Conservation (phyloP, 805 yeast species). For the Tetrapisispora fleetii region DNA sequence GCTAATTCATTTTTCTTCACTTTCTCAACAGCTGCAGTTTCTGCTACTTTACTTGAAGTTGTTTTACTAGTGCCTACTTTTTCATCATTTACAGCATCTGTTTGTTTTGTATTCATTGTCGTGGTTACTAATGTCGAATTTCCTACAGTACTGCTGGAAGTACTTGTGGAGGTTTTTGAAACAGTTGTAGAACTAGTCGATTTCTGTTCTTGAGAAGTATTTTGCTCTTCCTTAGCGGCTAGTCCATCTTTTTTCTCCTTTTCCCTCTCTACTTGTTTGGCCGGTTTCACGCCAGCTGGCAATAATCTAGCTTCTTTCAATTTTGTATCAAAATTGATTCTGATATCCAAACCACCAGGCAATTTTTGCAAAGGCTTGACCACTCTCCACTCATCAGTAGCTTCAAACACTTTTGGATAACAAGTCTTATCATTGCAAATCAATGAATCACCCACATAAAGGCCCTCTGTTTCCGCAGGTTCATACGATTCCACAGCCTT, state of each 20-base stretch:
- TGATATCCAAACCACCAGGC: constrained; percentile 68
- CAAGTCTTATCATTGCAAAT: constrained; percentile 29
- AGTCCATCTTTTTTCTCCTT: background rate
- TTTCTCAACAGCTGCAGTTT: background rate
- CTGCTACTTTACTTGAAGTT: background rate
- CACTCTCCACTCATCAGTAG: constrained; percentile 58
- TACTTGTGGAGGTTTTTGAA: background rate
- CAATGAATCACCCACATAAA: constrained; percentile 4
- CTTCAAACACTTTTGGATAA: constrained; percentile 53
- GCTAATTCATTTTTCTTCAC: background rate
- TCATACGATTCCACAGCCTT: background rate
- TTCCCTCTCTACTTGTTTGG: constrained; percentile 1
- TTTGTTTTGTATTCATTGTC: background rate
- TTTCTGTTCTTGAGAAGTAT: background rate
- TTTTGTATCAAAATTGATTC: constrained; percentile 66
- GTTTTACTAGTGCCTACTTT: background rate
- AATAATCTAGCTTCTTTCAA: constrained; percentile 54
- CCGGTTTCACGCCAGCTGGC: constrained; percentile 4
- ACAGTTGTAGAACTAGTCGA: background rate
- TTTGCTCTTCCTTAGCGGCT: background rate
- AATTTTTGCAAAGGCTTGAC: constrained; percentile 64
- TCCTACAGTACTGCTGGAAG: too few relatives aligned
- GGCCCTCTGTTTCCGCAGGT: background rate
- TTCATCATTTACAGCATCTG: background rate
- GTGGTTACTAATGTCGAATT: background rate